A percentile compares a stretch with the other conserved stretches of the same genome.
Conservation (phyloP, 352 stramenopile genomes). For the Blastocystis sp. region DNA sequence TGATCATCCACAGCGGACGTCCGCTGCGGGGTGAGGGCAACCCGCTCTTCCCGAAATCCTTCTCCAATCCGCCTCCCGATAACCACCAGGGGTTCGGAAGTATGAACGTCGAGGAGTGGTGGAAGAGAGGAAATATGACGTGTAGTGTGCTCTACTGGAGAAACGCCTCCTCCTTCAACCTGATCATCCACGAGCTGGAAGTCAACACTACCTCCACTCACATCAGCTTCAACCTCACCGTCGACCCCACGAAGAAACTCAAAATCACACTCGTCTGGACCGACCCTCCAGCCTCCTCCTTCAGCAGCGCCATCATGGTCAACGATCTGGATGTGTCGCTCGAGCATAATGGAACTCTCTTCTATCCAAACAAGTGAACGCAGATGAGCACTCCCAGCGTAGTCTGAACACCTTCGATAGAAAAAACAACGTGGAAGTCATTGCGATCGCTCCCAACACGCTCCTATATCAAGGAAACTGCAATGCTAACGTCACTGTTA, state of each 20-base stretch:
- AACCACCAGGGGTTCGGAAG: conserved; percentile 43
- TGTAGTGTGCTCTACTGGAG: conserved; percentile 22
- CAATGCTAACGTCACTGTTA: conserved; percentile 20
- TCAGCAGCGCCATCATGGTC: conserved; percentile 52
- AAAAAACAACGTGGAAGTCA: conserved; percentile 36
- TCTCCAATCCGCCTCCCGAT: not conserved
- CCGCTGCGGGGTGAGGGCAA: not conserved
- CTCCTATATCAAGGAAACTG: not conserved
- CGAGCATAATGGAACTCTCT: not conserved
- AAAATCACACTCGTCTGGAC: conserved; percentile 59
- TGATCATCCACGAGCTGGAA: conserved; percentile 29
- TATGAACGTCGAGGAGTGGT: not conserved
- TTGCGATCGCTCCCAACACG: not conserved
- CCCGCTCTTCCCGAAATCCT: not conserved
- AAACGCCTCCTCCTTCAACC: conserved; percentile 25
- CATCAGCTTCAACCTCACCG: not conserved
- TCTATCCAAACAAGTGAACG: conserved; percentile 30
- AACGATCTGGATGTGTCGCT: conserved; percentile 58
- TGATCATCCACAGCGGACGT: conserved; percentile 61
- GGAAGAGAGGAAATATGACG: not conserved
- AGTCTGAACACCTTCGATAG: not conserved
- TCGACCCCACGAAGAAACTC: not conserved
- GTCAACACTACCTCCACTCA: not conserved
- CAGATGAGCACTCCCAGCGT: not conserved
- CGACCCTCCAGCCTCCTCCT: conserved; percentile 54